These are phyloP conservation scores for Coniferiporia weirii DNA, from an alignment of 1,284 basidiomycete genomes.

Conservation along the genomic window DNA sequence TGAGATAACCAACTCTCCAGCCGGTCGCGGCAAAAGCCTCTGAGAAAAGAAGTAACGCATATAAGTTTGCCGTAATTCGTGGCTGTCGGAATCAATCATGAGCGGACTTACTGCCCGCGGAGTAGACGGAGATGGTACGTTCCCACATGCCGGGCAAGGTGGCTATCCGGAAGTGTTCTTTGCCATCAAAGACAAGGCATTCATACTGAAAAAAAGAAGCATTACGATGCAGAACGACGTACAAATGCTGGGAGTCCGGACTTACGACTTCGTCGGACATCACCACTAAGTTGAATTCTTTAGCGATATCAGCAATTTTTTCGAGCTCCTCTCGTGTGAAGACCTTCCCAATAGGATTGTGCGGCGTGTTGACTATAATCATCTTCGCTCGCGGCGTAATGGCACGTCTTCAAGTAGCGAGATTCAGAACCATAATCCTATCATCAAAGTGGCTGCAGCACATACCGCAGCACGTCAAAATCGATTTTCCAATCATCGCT, in stretches of 20 bases:
- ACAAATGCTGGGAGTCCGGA: slow-evolving; percentile 16
- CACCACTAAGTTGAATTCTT: slow-evolving; percentile 90
- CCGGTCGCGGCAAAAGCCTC: slow-evolving; percentile 98
- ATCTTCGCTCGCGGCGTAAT: slow-evolving; percentile 87
- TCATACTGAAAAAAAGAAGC: slow-evolving; percentile 65
- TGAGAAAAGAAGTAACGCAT: slow-evolving; percentile 28
- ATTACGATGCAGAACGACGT: slow-evolving; percentile 5
- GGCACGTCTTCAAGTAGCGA: slow-evolving; percentile 47
- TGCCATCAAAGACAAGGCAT: slow-evolving; percentile 83
- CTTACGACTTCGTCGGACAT: slow-evolving; percentile 95
- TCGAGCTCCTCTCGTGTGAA: slow-evolving; percentile 83
- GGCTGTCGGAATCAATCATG: not conserved
- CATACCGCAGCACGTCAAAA: slow-evolving; percentile 77
- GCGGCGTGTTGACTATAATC: slow-evolving; percentile 92
- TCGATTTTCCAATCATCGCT: slow-evolving; percentile 85
- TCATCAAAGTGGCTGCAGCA: slow-evolving; percentile 1
- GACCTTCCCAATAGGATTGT: slow-evolving; percentile 96
- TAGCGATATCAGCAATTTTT: slow-evolving; percentile 78
- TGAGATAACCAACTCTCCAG: slow-evolving; percentile 96
- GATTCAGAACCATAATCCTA: not conserved
- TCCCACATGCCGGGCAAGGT: slow-evolving; percentile 98
- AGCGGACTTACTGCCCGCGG: slow-evolving; percentile 60
- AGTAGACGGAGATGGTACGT: slow-evolving; percentile 78
- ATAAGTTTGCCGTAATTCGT: not conserved
- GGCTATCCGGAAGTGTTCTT: slow-evolving; percentile 89